Conservation (phyloP, 371 early-diverging fungal genomes). For the Syncephalastrum monosporum region DNA sequence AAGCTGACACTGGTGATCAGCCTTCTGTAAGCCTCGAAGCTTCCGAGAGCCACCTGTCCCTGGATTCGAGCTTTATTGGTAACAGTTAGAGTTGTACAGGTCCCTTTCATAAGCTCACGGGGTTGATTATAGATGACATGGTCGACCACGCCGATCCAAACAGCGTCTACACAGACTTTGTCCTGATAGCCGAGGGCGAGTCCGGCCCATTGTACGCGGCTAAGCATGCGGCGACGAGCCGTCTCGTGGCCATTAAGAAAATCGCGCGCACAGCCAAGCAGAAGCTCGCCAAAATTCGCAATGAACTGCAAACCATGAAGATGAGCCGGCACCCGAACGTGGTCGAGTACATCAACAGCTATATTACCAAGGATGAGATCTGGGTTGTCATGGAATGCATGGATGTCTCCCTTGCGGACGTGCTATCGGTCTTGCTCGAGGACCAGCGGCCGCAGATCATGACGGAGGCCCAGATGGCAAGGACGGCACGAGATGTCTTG, state of each 20-base stretch:
- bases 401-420: constrained; percentile 78
- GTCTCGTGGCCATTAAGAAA: constrained; percentile 70
- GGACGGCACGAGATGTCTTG: constrained; percentile 76
- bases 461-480: constrained; percentile 63
- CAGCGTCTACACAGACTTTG: constrained; percentile 48
- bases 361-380: constrained; percentile 57
- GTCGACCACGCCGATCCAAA: constrained; percentile 49
- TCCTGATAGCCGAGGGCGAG: constrained; percentile 77
- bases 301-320: constrained; percentile 72
- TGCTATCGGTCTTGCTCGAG: constrained; percentile 62
- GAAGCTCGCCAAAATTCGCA: constrained; percentile 67
- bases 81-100: background rate
- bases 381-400: constrained; percentile 80
- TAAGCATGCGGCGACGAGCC: constrained; percentile 50
- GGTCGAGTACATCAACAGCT: constrained; percentile 70
- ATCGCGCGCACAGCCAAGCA: constrained; percentile 60
- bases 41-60: constrained; percentile 23
- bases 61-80: constrained; percentile 40
- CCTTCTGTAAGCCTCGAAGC: constrained; percentile 9
- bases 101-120: background rate
- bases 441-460: constrained; percentile 35
- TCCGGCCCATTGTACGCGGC: constrained; percentile 73
- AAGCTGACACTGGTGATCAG: constrained; percentile 1
- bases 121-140: constrained; percentile 32
- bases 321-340: constrained; percentile 69